Percentiles rank a stretch among this genome's conserved stretches.
phyloP scores from a whole-genome alignment of 495 filamentous ascomycete species.

The Rhizodiscina lignyota region DNA sequence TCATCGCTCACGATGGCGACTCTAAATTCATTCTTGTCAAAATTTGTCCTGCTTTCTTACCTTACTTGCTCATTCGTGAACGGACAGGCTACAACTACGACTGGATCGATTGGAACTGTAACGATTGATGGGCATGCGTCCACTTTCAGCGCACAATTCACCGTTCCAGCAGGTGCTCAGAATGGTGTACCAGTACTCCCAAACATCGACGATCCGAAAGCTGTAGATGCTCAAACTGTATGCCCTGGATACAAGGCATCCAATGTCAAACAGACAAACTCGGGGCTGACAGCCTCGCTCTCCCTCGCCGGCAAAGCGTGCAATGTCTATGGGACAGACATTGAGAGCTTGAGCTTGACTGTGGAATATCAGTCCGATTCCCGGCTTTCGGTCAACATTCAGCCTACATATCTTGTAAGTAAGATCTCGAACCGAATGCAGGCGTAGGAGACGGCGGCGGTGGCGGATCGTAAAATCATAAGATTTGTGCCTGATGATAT shows the following conservation, averaged over 20 bases:
- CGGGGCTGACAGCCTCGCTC: constrained; percentile 36
- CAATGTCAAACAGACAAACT: constrained; percentile 26
- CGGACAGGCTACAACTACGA: no score
- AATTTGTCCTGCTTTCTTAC: no score
- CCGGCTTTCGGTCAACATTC: constrained; percentile 35
- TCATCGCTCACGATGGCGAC: no score
- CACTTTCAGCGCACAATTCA: no score
- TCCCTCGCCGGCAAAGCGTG: constrained; percentile 37
- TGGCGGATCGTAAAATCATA: no score
- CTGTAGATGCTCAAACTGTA: constrained; percentile 50
- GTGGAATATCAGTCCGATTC: constrained; percentile 40
- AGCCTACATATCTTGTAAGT: constrained; percentile 38
- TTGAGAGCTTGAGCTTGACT: constrained; percentile 35
- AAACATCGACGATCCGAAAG: constrained; percentile 56
- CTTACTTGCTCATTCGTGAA: no score
- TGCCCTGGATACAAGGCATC: constrained; percentile 47
- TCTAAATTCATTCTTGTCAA: no score
- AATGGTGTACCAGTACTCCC: constrained; percentile 43
- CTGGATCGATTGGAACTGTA: no score
- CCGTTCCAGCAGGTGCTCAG: constrained; percentile 39
- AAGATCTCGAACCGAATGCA: background rate
- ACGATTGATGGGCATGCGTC: no score
- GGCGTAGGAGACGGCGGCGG: background rate
- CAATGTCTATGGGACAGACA: constrained; percentile 46
- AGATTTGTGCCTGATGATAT: constrained; percentile 19